A percentile compares a stretch with the other conserved stretches of the same genome.
Evolutionary conservation across 225 moss, liverwort and hornwort species (phyloP).

Genomic region (Neckera pumila): DNA sequence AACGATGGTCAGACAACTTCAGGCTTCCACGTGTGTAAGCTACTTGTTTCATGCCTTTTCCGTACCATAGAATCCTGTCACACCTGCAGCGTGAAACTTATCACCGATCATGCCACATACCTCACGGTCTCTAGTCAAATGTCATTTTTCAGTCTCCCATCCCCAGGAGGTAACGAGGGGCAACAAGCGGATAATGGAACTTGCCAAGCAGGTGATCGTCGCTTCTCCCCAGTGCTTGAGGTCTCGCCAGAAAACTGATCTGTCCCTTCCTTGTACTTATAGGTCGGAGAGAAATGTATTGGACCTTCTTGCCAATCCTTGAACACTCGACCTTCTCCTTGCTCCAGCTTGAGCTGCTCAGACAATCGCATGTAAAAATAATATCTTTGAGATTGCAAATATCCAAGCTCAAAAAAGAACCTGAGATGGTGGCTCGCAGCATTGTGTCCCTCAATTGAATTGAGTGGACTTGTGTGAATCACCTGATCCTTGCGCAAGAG

Average conservation of each 20-base stretch:
- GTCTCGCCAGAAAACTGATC: slow-evolving; percentile 40
- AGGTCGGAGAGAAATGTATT: slow-evolving; percentile 41
- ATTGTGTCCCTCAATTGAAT: neutral
- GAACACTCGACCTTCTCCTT: slow-evolving; percentile 42
- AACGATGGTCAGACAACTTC: slow-evolving; percentile 51
- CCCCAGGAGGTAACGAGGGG: neutral
- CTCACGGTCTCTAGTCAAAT: neutral
- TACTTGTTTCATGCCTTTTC: slow-evolving; percentile 34
- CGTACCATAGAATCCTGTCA: slow-evolving; percentile 50
- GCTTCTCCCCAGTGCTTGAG: slow-evolving; percentile 35
- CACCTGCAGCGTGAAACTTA: slow-evolving; percentile 28
- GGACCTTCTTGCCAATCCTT: slow-evolving; percentile 41
- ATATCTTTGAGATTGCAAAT: neutral
- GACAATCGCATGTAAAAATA: neutral
- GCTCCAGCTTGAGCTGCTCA: slow-evolving; percentile 51
- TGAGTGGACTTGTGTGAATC: neutral
- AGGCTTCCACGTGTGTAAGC: slow-evolving; percentile 25
- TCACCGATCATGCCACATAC: neutral
- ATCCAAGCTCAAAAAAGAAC: neutral
- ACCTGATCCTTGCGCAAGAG: slow-evolving; percentile 50
- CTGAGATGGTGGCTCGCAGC: neutral
- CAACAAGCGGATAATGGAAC: neutral
- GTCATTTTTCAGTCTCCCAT: neutral
- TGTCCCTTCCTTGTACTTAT: slow-evolving; percentile 46
- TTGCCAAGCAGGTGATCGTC: slow-evolving; percentile 49